Evolutionary conservation across 805 yeast species (phyloP), one percentile per base, ranked within the genome.

Genomic region (Isabelozyma rhagii): DNA sequence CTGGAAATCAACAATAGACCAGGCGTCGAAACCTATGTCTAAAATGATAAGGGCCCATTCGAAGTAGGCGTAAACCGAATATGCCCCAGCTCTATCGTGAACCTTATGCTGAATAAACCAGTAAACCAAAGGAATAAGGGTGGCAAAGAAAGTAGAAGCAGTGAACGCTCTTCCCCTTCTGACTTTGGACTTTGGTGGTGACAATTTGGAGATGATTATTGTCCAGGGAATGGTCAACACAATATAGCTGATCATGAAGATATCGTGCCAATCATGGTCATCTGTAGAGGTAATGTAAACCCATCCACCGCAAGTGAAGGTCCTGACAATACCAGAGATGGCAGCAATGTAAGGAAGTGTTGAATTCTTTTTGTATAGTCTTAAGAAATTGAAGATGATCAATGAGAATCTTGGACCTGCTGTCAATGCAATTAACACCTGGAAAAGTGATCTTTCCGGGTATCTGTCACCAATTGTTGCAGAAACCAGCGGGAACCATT

Each of bases 241-340:
- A 51, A 94, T 87, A 69, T 94, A 94, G 27, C 86, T 66, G 52
- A 94, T 90, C 99, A 94, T 94, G 65, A 93, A 93, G 41, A 94
- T 82, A 63, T 94, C 98, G 66, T 94, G 99, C 73, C 86, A 84
- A 68, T 93, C 97, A 59, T 93, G 98, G 65, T 94, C 97, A 67
- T 94, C 99, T 0, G 97, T 90, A 6, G 97, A 88, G 1, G 99
- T 94, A 54, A 94, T 87, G 64, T 94, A 94, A 7, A 96, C 96
- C 97, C 98, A 94, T 10, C 98, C 98, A 62, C 99, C 99, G 63
- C 98, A 94, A 1, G 97, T 86, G 49, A 94, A 80, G 0, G 99
- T 94, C 68, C 99, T 82, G n/a, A 88, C 47, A 2, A 88, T 51
- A n/a, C 99, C 99, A 4, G 82, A 62, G 2, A 80, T 44, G n/a